Evolutionary conservation across 106 monocot genomes (phyloP).

Genomic region (Cymbidium sinense): DNA sequence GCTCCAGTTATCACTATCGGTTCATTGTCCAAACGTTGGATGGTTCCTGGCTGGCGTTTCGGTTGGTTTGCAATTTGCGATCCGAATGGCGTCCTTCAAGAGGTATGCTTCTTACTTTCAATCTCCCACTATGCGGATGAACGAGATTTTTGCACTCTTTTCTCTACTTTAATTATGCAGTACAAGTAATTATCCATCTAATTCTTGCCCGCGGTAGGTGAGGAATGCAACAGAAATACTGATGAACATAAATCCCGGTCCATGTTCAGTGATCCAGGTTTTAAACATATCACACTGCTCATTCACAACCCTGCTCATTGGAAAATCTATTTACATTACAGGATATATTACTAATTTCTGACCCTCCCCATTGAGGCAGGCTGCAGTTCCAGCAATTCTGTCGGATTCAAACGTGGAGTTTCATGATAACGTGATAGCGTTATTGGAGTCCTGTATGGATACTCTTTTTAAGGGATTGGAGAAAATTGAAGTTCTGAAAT

Average conservation of each 20-base stretch:
- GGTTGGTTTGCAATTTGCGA: slow-evolving; percentile 81
- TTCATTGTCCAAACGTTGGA: slow-evolving; percentile 76
- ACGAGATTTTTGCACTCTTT: no score
- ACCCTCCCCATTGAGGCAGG: slow-evolving; percentile 24
- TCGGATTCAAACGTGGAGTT: slow-evolving; percentile 53
- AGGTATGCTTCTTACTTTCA: slow-evolving; percentile 21
- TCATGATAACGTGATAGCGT: slow-evolving; percentile 43
- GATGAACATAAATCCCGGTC: slow-evolving; percentile 77
- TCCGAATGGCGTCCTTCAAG: slow-evolving; percentile 40
- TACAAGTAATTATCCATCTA: not conserved
- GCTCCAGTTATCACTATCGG: slow-evolving; percentile 74
- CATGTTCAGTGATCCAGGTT: slow-evolving; percentile 79
- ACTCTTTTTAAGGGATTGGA: slow-evolving; percentile 37
- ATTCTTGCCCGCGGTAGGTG: slow-evolving; percentile 29
- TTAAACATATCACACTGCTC: not conserved
- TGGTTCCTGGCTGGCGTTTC: slow-evolving; percentile 90
- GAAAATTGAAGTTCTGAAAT: slow-evolving; percentile 47
- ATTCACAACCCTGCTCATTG: not conserved
- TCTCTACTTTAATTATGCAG: not conserved
- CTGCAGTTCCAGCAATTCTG: slow-evolving; percentile 64
- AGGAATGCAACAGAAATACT: slow-evolving; percentile 63
- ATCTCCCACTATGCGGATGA: not conserved
- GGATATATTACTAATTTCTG: not conserved
- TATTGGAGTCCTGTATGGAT: slow-evolving; percentile 50
- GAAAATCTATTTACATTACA: not conserved